phyloP scores from a whole-genome alignment of 345 rosid genomes.

The Salix viminalis region DNA sequence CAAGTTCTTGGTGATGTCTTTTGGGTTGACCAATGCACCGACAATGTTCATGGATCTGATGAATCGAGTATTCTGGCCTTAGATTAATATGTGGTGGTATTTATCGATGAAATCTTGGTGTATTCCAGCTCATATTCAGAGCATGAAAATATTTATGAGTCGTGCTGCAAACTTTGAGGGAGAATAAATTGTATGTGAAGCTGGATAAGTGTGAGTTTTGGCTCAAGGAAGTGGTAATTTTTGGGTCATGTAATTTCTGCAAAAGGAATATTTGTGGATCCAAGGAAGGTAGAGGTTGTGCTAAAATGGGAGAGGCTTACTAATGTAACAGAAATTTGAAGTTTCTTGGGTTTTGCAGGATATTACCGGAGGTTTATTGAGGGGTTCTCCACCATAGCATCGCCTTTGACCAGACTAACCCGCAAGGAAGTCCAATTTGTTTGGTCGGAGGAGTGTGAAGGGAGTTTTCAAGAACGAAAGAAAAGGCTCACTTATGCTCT shows the following conservation, averaged over 20 bases:
- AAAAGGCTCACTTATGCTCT: background rate
- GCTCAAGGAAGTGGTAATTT: background rate
- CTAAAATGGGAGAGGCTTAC: background rate
- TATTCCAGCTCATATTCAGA: background rate
- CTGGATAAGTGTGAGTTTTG: background rate
- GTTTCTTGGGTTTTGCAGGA: background rate
- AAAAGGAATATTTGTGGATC: background rate
- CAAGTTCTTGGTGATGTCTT: too few relatives aligned
- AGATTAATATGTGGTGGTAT: background rate
- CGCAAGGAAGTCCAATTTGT: background rate
- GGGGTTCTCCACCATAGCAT: background rate
- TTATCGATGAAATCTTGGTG: background rate
- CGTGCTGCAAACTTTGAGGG: background rate
- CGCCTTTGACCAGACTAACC: background rate
- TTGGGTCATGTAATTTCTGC: background rate
- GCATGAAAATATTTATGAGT: background rate
- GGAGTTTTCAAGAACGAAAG: too few relatives aligned
- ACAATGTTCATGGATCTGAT: too few relatives aligned
- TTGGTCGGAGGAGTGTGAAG: background rate
- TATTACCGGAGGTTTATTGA: slow-evolving; percentile 1
- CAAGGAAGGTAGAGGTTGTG: background rate
- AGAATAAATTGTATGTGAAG: background rate
- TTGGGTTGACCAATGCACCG: too few relatives aligned
- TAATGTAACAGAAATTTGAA: background rate
- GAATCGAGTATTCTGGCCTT: too few relatives aligned